Conservation (phyloP, 129 eudicot species). For the Apium graveolens region DNA sequence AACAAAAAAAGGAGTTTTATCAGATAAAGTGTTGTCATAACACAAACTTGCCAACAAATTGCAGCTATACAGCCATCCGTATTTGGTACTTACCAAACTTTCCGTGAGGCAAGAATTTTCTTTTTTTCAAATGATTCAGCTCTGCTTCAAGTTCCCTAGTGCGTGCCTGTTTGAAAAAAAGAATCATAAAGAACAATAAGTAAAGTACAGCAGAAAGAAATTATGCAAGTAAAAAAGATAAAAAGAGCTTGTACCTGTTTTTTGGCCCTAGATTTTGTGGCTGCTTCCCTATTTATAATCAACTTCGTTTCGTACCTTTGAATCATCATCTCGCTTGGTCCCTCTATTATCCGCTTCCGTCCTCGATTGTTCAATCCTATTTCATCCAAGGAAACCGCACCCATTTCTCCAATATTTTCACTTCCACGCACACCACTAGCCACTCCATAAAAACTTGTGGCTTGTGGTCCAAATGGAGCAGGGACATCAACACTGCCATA, state of each 20-base stretch:
- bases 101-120: slow-evolving; percentile 72
- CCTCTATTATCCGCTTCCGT: slow-evolving; percentile 58
- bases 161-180: slow-evolving; percentile 44
- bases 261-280: slow-evolving; percentile 89
- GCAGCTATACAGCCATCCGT: neutral
- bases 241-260: slow-evolving; percentile 44
- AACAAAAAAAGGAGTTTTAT: too few relatives aligned
- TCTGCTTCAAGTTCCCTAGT: slow-evolving; percentile 87
- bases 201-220: neutral
- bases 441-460: slow-evolving; percentile 14
- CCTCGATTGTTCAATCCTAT: slow-evolving; percentile 8
- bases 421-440: slow-evolving; percentile 37
- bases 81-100: slow-evolving; percentile 46
- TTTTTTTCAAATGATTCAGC: slow-evolving; percentile 68
- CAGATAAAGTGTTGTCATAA: too few relatives aligned
- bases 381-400: slow-evolving; percentile 58
- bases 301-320: slow-evolving; percentile 75
- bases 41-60: neutral
- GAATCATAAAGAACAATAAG: neutral
- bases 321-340: slow-evolving; percentile 80
- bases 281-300: slow-evolving; percentile 87
- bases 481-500: slow-evolving; percentile 9
- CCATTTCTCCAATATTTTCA: slow-evolving; percentile 21
- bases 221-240: neutral
- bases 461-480: too few relatives aligned